These are phyloP conservation scores for Sarocladiaceae sp. DNA, from an alignment of 2,329 filamentous ascomycete species.

Conservation along the genomic window DNA sequence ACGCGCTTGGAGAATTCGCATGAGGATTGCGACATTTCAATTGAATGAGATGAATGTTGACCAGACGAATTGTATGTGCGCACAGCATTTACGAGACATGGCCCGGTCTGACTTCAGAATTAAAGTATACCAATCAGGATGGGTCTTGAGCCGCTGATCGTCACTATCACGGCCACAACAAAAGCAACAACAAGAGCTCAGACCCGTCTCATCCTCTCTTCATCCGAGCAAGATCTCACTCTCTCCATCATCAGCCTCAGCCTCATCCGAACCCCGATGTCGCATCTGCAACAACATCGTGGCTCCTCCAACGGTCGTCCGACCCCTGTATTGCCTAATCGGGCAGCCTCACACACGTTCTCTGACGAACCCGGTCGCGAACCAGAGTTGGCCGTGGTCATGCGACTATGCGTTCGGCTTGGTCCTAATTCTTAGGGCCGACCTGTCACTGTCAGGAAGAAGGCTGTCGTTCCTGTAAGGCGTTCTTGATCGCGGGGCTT, in stretches of 20 bases:
- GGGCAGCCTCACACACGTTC: constrained; percentile 7
- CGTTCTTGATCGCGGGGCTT: neutral
- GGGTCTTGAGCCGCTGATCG: too few relatives aligned
- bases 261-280: constrained; percentile 1
- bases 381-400: neutral
- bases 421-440: too few relatives aligned
- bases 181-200: neutral
- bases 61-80: too few relatives aligned
- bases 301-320: too few relatives aligned
- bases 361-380: constrained; percentile 8
- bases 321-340: constrained; percentile 2
- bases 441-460: neutral
- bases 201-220: neutral
- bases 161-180: too few relatives aligned
- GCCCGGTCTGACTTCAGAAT: too few relatives aligned
- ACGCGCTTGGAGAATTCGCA: neutral
- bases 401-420: constrained; percentile 2
- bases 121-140: neutral
- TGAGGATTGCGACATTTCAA: neutral
- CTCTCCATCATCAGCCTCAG: neutral
- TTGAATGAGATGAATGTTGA: too few relatives aligned
- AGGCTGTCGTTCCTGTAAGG: neutral
- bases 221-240: neutral
- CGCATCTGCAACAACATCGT: neutral
- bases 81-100: too few relatives aligned